Evolutionary conservation across 116 monocot species (phyloP).

Genomic region (Iris pallida): DNA sequence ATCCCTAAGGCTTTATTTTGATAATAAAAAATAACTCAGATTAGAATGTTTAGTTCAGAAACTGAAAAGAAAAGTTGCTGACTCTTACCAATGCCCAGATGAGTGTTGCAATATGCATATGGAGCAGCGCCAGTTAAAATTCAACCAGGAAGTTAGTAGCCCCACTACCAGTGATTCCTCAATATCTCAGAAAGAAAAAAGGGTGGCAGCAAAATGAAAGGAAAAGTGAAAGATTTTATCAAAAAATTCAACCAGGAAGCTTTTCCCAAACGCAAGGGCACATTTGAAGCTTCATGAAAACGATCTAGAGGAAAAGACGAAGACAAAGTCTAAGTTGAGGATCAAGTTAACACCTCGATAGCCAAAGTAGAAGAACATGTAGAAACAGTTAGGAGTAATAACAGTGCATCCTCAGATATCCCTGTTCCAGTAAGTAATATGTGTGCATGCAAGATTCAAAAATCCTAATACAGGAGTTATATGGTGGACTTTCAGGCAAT

Average conservation of each 20-base stretch:
- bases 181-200: constrained; percentile 32
- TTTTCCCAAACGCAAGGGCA: constrained; percentile 34
- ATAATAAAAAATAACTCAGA: too few relatives aligned
- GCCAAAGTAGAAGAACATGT: constrained; percentile 22
- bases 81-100: too few relatives aligned
- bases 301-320: constrained; percentile 38
- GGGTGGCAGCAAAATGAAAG: constrained; percentile 38
- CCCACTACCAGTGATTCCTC: constrained; percentile 5
- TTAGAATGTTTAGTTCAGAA: too few relatives aligned
- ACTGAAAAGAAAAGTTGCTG: too few relatives aligned
- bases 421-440: constrained; percentile 22
- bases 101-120: too few relatives aligned
- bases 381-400: constrained; percentile 10
- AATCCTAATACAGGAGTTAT: not conserved
- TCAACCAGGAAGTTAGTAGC: constrained; percentile 7
- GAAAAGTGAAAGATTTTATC: constrained; percentile 79
- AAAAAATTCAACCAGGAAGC: constrained; percentile 64
- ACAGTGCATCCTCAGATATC: constrained; percentile 8
- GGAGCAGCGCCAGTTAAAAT: too few relatives aligned
- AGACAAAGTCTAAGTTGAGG: constrained; percentile 27
- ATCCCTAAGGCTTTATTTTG: too few relatives aligned
- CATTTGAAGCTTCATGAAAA: constrained; percentile 22
- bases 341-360: constrained; percentile 9
- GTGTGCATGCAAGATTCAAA: too few relatives aligned
- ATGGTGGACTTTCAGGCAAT: not conserved